Conservation (phyloP, 2,329 filamentous ascomycete genomes). For the Diatrype stigma region DNA sequence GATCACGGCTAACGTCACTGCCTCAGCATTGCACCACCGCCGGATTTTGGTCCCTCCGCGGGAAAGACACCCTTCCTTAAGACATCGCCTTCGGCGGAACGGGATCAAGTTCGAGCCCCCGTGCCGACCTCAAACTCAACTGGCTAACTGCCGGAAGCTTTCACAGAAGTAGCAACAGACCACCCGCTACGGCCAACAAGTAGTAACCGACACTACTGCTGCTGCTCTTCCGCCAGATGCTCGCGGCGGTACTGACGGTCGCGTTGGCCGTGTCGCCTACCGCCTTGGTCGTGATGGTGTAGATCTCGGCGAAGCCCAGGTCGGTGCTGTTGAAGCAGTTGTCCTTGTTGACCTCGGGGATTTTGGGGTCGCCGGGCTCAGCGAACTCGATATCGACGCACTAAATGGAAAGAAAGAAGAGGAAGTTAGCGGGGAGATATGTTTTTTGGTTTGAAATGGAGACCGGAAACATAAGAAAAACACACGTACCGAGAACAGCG, state of each 20-base stretch:
- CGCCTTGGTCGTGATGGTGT: conserved; percentile 56
- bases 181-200: conserved; percentile 36
- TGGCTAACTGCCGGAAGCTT: neutral
- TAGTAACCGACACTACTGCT: conserved; percentile 34
- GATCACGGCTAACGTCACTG: too few species aligned
- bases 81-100: neutral
- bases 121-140: neutral
- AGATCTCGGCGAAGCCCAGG: conserved; percentile 73
- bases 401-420: conserved; percentile 38
- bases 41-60: too few species aligned
- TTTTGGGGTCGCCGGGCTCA: conserved; percentile 63
- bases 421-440: neutral
- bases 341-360: conserved; percentile 67
- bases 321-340: conserved; percentile 89
- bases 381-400: conserved; percentile 94
- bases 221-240: conserved; percentile 15
- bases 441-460: neutral
- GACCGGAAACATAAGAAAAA: too few species aligned
- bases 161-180: conserved; percentile 36
- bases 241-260: conserved; percentile 25
- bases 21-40: too few species aligned
- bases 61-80: neutral
- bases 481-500: conserved; percentile 61
- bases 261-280: conserved; percentile 32
- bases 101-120: neutral